Evolutionary conservation across 1,284 basidiomycete genomes (phyloP), one percentile per base, ranked within the genome.

Genomic region (Leccinum solheimii): DNA sequence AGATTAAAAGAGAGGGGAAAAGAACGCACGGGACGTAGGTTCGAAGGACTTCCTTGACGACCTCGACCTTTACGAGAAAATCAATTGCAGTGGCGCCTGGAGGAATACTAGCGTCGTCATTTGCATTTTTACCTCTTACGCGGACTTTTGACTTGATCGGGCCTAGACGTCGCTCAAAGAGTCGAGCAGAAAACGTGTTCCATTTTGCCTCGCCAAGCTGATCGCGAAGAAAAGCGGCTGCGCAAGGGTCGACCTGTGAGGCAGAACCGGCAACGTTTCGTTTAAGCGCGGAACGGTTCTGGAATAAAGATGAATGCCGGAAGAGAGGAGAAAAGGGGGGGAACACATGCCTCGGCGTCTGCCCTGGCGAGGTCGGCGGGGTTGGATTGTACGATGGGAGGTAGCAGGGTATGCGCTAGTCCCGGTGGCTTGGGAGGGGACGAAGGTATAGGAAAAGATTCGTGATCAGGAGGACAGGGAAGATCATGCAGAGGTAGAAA

Each of bases 11-110:
- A 61, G 30, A 36, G 11, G 56, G 45, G 21, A 5, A 58, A 36
- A 40, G 57, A 50, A 80, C 80, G 63, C 71, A 81, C 79, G 80
- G 80, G 54, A 83, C 80, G 64, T 76, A 83, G 6, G 74, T 77
- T 64, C 80, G 72, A 36, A 82, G 67, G 16, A 82, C 79, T 66
- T 81, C 77, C 64, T 82, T 82, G 62, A 82, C 81, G 21, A 81
- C 77, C 65, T 82, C 80, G 38, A 81, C 81, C 70, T 82, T 82
- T 70, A 83, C 76, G 56, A 82, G 79, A 68, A 82, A 83, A 62
- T 83, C 81, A 56, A 83, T 77, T 49, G 77, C 80, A 34, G 78
- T 79, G 49, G 80, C 80, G 23, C 79, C 78, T 8, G 71, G 66
- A 6, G 59, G 68, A 8, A 69, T 66, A 59, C 57, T 67, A 36